These are phyloP conservation scores for Chenopodium quinoa DNA, from an alignment of 148 eudicot genomes.

Conservation along the genomic window DNA sequence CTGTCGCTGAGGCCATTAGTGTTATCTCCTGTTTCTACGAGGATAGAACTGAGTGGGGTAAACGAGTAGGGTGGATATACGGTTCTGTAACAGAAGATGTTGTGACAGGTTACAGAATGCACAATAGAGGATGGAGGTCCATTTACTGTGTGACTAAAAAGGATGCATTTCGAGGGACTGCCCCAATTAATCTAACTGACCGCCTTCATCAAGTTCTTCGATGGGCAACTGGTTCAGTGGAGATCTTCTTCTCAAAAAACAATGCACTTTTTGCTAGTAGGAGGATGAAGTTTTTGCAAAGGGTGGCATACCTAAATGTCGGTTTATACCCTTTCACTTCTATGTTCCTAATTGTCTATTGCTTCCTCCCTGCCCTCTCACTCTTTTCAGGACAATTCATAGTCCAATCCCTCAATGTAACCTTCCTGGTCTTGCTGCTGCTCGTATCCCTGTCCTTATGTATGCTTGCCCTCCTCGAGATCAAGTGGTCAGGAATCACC, in stretches of 20 bases:
- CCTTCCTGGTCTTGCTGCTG: slow-evolving; percentile 64
- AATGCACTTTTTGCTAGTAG: slow-evolving; percentile 77
- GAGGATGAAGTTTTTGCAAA: slow-evolving; percentile 83
- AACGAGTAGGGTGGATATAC: slow-evolving; percentile 94
- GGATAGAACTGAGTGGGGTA: slow-evolving; percentile 98
- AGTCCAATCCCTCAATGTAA: slow-evolving; percentile 63
- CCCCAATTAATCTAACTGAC: slow-evolving; percentile 94
- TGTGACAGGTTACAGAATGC: slow-evolving; percentile 95
- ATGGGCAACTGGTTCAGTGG: slow-evolving; percentile 99
- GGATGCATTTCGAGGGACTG: slow-evolving; percentile 93
- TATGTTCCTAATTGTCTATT: slow-evolving; percentile 73
- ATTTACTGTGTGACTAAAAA: slow-evolving; percentile 85
- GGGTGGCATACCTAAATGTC: slow-evolving; percentile 86
- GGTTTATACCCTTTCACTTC: slow-evolving; percentile 96
- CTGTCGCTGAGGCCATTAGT: slow-evolving; percentile 87
- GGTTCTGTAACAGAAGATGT: slow-evolving; percentile 97
- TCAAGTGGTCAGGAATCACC: slow-evolving; percentile 90
- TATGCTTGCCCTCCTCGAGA: slow-evolving; percentile 76
- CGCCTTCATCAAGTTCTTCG: slow-evolving; percentile 86
- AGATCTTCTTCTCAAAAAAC: slow-evolving; percentile 88
- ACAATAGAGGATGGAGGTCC: slow-evolving; percentile 97
- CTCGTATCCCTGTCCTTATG: slow-evolving; percentile 72
- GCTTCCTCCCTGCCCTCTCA: slow-evolving; percentile 83
- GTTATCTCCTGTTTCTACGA: slow-evolving; percentile 90
- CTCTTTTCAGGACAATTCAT: slow-evolving; percentile 92